phyloP scores from a whole-genome alignment of 1,284 basidiomycete species.

The Ceratobasidium sp. region DNA sequence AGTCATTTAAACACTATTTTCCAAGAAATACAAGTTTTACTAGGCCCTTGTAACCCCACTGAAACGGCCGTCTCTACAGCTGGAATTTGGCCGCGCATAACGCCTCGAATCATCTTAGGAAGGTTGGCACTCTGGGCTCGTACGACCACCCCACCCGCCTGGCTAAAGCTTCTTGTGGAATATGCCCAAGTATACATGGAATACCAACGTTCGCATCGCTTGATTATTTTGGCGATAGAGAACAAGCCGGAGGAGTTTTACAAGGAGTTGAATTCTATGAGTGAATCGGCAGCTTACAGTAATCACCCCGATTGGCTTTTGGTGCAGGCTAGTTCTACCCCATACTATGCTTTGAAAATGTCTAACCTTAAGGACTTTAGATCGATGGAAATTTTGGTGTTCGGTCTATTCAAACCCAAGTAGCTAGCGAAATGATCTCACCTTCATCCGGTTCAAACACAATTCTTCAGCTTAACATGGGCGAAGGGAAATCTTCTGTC shows the following conservation, averaged over 20 bases:
- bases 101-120: slow-evolving; percentile 7
- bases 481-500: slow-evolving; percentile 66
- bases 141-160: neutral
- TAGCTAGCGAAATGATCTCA: slow-evolving; percentile 62
- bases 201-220: slow-evolving; percentile 15
- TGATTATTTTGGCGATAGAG: slow-evolving; percentile 3
- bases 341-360: no score
- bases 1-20: neutral
- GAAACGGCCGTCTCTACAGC: neutral
- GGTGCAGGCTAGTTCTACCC: slow-evolving; percentile 18
- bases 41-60: neutral
- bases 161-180: neutral
- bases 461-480: slow-evolving; percentile 66
- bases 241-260: slow-evolving; percentile 12
- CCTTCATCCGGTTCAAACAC: slow-evolving; percentile 56
- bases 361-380: slow-evolving; percentile 48
- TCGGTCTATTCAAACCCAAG: slow-evolving; percentile 57
- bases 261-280: slow-evolving; percentile 7
- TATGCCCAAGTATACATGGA: slow-evolving; percentile 27
- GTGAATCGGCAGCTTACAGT: neutral
- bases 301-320: slow-evolving; percentile 21
- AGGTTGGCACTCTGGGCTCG: slow-evolving; percentile 12
- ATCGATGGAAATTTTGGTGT: slow-evolving; percentile 59
- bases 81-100: slow-evolving; percentile 36
- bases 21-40: neutral